Base-by-base conservation (phyloP, 2,329 filamentous ascomycete genomes). In the Sporothrix inflata region DNA sequence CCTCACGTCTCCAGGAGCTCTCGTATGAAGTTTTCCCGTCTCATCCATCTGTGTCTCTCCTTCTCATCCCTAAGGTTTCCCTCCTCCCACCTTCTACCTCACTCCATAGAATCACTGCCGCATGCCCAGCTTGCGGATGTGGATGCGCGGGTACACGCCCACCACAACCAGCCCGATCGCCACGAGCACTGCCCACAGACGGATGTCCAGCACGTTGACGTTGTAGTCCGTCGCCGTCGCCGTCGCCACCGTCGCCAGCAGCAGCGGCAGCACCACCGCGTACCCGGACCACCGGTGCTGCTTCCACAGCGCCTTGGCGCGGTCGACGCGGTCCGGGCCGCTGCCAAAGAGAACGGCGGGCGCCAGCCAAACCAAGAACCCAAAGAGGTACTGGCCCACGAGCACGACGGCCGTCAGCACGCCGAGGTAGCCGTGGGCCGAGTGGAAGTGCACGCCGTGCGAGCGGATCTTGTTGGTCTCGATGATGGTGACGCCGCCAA, bases 221-320 rank as follows among this genome's bases (percentile, higher is more conserved):
- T 91, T 94, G 81, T 91, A 98, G 45, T 87, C 85, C 1, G 95
- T 98, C 82, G 90, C 86, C 3, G 90, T 93, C 1, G 94, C 93
- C 30, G 91, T 90, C 66, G 87, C 84, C 51, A 97, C 87, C 0
- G 94, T 96, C 11, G 88, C 89, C 74, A 97, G 82, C 74, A 95
- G 85, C 77, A 97, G 77, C 42, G 75, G 75, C 68, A 91, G 78
- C 70, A 95, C 82, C 8, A 89, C 47, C 30, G 34, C 75, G 79
- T 99, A 98, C 1, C 95, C 96, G 27, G 85, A 87, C 70, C 87
- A 82, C 40, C 95, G 89, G 80, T 98, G 96, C 78, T 94, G 97
- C 82, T 97, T 98, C 86, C 95, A 98, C 55, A 97, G 80, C 30
- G 85, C 85, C 86, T 94, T 97, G 24, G 94, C 95, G 3, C 89